Base-by-base conservation (phyloP, 257 asterid species). In the Solanum etuberosum region DNA sequence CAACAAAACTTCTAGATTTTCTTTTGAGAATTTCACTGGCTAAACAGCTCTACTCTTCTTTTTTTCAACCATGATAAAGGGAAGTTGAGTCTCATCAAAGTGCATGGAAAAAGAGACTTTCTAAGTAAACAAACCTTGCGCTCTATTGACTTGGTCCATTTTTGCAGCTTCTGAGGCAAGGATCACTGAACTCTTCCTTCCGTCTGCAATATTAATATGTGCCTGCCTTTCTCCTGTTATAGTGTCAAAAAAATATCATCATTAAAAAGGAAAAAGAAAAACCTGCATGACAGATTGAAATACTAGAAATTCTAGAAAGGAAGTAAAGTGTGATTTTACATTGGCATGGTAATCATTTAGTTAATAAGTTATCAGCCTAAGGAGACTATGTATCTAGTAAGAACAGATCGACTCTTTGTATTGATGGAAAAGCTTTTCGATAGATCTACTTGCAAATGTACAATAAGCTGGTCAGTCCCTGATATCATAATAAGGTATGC, bases 121-220 rank as follows among this genome's bases (percentile, higher is more conserved):
- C 25, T 11, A 77, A 25, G 70, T 29, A 16, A 70, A 91, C 94
- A 70, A 89, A 93, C 99, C 99, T 91, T 46, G 93, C 38, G 99
- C 98, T 90, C 98, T 90, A 90, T 95, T 95, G 85, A 95, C 95
- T 90, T 94, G 98, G 88, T 95, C 98, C 92, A 87, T 87, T 89
- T 91, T 95, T 54, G 98, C 95, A 90, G 97, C 98, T 91, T 95
- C 98, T 87, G 98, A 96, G 85, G 91, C 97, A 89, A 96, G 99
- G 89, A 96, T 96, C 71, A 92, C 92, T 7, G 95, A 86, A 77
- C 51, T 92, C 92, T 94, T 95, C 90, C 68, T 94, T 37, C 98
- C 98, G 40, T 95, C 98, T 1, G 98, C 98, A 38, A 93, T 93
- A 88, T 95, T 95, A 84, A 95, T 93, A 83, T 94, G 87, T 87